Evolutionary conservation across 805 yeast species (phyloP), one percentile per base, ranked within the genome.

Genomic region (Peterozyma toletana): DNA sequence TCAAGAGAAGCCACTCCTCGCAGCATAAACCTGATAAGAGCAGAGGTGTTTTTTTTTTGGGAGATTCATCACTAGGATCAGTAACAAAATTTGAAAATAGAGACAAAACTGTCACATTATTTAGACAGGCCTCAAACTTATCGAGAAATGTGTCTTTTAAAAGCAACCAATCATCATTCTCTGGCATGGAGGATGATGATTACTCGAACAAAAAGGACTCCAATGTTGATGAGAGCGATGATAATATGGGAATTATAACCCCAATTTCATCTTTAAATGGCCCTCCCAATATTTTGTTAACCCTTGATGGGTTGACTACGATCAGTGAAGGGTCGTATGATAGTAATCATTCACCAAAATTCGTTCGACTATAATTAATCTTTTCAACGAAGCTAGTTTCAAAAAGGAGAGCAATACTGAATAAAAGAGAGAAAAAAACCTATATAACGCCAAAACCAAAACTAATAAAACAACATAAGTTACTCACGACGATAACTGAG

Each of bases 91-190:
- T 58, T 30, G 50, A 54, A 17, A 38, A 48, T 4, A 48, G 49
- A 14, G 53, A 57, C 31, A 53, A 53, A 35, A 63, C 67, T 9
- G 59, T 60, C 39, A 63, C 66, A 2, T 43, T 63, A 21, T 63
- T 53, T 49, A 51, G 50, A 7, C 53, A 59, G 11, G 43, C 51
- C 0, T 45, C 54, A 3, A 37, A 30, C 11, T 36, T 41, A 16
- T 48, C 47, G n/a, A 34, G 39, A 15, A 44, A 15, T 31, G 51
- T 49, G 10, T 42, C 45, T 30, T 38, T 50, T 21, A 52, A 48
- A 30, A 40, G 48, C 14, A 48, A 52, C 33, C 53, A 40, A 11
- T 36, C 35, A 9, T 11, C 27, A 21, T 7, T 21, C 7, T 21
- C 27, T 7, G 7, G 4, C 7, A 7, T 29, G n/a, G 37, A 38